phyloP scores from a whole-genome alignment of 75 land plant genomes.

The Chamaecyparis obtusa region DNA sequence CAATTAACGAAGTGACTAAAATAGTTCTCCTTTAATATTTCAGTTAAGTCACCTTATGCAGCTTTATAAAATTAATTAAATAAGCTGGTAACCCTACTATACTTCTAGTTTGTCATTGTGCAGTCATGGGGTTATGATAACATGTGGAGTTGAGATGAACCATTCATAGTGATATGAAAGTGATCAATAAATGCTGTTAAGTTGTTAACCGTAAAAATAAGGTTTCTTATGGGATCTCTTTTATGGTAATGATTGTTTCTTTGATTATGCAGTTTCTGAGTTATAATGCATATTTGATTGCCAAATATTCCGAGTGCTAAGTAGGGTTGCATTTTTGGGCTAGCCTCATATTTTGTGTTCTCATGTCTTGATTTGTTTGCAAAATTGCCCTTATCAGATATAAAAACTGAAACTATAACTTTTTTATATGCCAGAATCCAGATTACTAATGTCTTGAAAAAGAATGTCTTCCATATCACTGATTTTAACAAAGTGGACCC shows the following conservation, averaged over 20 bases:
- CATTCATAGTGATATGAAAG: not conserved
- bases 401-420: not conserved
- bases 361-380: not conserved
- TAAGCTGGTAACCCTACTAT: no score
- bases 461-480: not conserved
- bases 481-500: not conserved
- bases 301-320: not conserved
- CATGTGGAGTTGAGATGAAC: not conserved
- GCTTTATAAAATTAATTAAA: no score
- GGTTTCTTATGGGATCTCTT: not conserved
- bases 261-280: not conserved
- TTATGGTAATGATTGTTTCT: not conserved
- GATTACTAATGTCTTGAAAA: not conserved
- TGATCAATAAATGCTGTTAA: not conserved
- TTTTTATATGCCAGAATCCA: not conserved
- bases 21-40: no score
- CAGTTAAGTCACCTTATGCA: no score
- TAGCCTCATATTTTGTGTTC: not conserved
- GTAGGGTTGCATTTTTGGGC: not conserved
- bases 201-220: not conserved
- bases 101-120: not conserved
- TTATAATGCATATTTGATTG: not conserved
- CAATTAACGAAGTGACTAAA: no score
- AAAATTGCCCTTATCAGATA: not conserved
- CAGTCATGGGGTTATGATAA: not conserved